Conservation (phyloP, 495 filamentous ascomycete genomes). For the Penicillium goetzii region DNA sequence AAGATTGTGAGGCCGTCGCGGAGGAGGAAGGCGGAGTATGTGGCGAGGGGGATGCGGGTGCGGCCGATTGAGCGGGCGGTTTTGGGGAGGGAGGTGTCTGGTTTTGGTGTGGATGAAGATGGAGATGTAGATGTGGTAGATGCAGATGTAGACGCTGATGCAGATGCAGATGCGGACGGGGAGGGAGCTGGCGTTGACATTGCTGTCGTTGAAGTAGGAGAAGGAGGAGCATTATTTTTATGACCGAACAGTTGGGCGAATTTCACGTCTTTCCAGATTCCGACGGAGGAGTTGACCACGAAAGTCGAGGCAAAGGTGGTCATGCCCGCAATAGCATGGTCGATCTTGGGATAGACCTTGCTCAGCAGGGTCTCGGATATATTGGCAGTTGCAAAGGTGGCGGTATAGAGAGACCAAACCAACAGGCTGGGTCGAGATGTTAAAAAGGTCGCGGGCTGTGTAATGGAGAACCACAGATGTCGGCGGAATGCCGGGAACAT, state of each 20-base stretch:
- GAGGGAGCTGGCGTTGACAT: constrained; percentile 33
- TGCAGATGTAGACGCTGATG: constrained; percentile 39
- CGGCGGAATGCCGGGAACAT: constrained; percentile 64
- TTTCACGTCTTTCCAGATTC: constrained; percentile 53
- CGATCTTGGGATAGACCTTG: constrained; percentile 48
- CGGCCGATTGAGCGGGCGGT: constrained; percentile 37
- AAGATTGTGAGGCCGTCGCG: constrained; percentile 88
- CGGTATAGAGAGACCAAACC: constrained; percentile 81
- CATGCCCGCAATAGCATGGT: constrained; percentile 51
- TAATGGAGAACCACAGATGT: constrained; percentile 64
- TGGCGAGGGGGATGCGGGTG: constrained; percentile 56
- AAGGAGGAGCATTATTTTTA: constrained; percentile 16
- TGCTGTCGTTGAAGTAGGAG: constrained; percentile 50
- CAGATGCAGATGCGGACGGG: constrained; percentile 17
- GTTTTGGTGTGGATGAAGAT: too few relatives aligned
- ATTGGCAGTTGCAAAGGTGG: constrained; percentile 88
- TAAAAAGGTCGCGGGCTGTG: constrained; percentile 68
- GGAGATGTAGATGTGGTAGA: constrained; percentile 49
- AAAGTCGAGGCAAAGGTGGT: constrained; percentile 44
- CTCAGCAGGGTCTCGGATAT: constrained; percentile 53
- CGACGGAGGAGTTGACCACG: constrained; percentile 45
- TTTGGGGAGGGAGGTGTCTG: constrained; percentile 27
- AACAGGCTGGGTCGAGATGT: constrained; percentile 76
- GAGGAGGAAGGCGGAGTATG: constrained; percentile 67
- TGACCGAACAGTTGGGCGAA: constrained; percentile 50